A percentile compares a stretch with the other conserved stretches of the same genome.
These are phyloP conservation scores for Pseudogymnoascus sp. DNA, from an alignment of 2,329 filamentous ascomycete genomes.

Conservation along the genomic window DNA sequence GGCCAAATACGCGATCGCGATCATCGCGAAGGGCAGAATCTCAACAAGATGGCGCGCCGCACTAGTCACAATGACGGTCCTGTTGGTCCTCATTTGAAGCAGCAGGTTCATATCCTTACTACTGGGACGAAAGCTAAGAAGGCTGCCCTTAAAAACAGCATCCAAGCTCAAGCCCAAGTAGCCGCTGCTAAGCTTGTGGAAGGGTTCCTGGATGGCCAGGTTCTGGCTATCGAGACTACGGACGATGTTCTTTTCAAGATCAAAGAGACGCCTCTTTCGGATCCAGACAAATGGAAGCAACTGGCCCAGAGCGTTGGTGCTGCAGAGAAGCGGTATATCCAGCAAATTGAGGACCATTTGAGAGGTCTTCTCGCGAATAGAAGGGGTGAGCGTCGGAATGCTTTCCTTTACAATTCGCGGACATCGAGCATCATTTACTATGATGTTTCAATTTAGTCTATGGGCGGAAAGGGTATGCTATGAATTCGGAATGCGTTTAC, in stretches of 20 bases:
- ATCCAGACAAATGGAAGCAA: slow-evolving; percentile 75
- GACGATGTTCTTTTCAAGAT: slow-evolving; percentile 76
- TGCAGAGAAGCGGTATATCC: slow-evolving; percentile 72
- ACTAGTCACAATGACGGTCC: slow-evolving; percentile 21
- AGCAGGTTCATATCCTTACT: slow-evolving; percentile 78
- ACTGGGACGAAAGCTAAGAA: slow-evolving; percentile 83
- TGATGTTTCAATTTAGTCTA: slow-evolving; percentile 50
- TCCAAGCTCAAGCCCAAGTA: slow-evolving; percentile 70
- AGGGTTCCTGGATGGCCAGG: slow-evolving; percentile 67
- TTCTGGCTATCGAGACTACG: slow-evolving; percentile 80
- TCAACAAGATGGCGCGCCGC: slow-evolving; percentile 30
- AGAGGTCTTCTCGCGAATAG: slow-evolving; percentile 52
- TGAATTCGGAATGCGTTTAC: background rate
- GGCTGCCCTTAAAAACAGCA: slow-evolving; percentile 68
- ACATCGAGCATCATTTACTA: slow-evolving; percentile 81
- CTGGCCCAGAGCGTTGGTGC: slow-evolving; percentile 72
- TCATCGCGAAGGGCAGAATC: slow-evolving; percentile 46
- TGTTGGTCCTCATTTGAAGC: slow-evolving; percentile 40
- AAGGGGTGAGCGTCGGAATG: slow-evolving; percentile 56
- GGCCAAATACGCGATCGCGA: slow-evolving; percentile 76
- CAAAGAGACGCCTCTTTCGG: slow-evolving; percentile 64
- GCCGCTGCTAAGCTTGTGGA: slow-evolving; percentile 56
- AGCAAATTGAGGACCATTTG: slow-evolving; percentile 74
- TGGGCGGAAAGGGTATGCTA: slow-evolving; percentile 9
- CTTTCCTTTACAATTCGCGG: slow-evolving; percentile 87